phyloP scores from a whole-genome alignment of 2,329 filamentous ascomycete species.

The Trichoderma citrinoviride region DNA sequence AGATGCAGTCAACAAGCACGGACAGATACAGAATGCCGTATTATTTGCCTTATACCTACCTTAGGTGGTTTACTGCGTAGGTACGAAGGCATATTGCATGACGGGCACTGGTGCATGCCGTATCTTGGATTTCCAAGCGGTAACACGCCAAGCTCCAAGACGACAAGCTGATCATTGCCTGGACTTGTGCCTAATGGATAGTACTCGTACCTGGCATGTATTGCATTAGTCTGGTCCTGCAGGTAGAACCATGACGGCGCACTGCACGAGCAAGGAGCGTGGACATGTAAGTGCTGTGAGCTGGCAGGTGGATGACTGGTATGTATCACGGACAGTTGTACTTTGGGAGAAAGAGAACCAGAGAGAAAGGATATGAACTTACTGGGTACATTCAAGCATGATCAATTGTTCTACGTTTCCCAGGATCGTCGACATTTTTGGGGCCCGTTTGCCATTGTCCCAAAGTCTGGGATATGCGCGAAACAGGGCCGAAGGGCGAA shows the following conservation, averaged over 20 bases:
- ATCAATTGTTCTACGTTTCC: no score
- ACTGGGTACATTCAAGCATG: no score
- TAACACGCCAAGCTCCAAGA: background rate
- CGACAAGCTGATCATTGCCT: background rate
- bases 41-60: background rate
- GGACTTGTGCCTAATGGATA: background rate
- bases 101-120: background rate
- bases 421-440: no score
- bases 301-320: background rate
- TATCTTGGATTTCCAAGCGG: no score
- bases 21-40: slow-evolving; percentile 3
- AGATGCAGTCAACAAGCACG: background rate
- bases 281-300: background rate
- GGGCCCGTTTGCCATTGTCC: background rate
- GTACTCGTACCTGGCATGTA: background rate
- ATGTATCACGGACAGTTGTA: background rate
- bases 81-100: background rate
- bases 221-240: background rate
- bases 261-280: background rate
- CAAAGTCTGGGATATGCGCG: background rate
- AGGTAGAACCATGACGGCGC: background rate
- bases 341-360: no score
- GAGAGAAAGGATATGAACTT: no score
- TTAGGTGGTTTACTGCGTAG: no score
- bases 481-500: background rate